A percentile compares a stretch with the other conserved stretches of the same genome.
Evolutionary conservation across 2,329 filamentous ascomycete genomes (phyloP).

Genomic region (Kalmusia sp.): DNA sequence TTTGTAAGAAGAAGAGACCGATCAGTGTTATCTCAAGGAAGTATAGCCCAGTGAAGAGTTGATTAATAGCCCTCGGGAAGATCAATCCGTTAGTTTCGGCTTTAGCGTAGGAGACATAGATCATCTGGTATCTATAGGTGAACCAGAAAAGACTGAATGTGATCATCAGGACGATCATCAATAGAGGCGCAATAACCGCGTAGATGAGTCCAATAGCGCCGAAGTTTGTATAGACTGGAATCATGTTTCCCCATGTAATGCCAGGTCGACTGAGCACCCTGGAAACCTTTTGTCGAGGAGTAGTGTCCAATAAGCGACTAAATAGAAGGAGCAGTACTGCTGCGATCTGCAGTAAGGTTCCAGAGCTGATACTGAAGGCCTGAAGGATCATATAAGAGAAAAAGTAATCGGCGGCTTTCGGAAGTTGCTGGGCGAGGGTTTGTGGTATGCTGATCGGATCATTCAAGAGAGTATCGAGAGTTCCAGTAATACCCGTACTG

Average conservation of each 20-base stretch:
- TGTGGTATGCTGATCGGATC: slow-evolving; percentile 73
- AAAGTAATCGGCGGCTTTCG: slow-evolving; percentile 92
- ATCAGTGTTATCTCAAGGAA: slow-evolving; percentile 92
- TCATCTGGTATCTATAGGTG: slow-evolving; percentile 93
- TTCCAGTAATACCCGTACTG: slow-evolving; percentile 73
- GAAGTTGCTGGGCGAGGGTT: slow-evolving; percentile 78
- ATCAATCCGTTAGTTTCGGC: slow-evolving; percentile 91
- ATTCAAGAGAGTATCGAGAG: slow-evolving; percentile 68
- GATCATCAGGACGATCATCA: slow-evolving; percentile 90
- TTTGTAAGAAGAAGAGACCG: slow-evolving; percentile 84
- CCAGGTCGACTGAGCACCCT: slow-evolving; percentile 79
- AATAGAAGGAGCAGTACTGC: slow-evolving; percentile 80
- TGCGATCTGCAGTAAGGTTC: slow-evolving; percentile 84
- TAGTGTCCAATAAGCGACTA: slow-evolving; percentile 82
- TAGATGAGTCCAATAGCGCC: slow-evolving; percentile 93
- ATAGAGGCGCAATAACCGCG: slow-evolving; percentile 85
- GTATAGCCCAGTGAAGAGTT: slow-evolving; percentile 93
- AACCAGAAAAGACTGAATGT: slow-evolving; percentile 93
- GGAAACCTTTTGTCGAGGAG: slow-evolving; percentile 80
- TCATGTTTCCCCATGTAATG: slow-evolving; percentile 91
- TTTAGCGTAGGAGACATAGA: slow-evolving; percentile 90
- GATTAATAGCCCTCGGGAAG: slow-evolving; percentile 92
- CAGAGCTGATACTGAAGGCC: slow-evolving; percentile 87
- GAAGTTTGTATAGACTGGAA: slow-evolving; percentile 96
- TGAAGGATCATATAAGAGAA: slow-evolving; percentile 99